phyloP scores from a whole-genome alignment of 768 basidiomycete species.

The Terana coerulea region DNA sequence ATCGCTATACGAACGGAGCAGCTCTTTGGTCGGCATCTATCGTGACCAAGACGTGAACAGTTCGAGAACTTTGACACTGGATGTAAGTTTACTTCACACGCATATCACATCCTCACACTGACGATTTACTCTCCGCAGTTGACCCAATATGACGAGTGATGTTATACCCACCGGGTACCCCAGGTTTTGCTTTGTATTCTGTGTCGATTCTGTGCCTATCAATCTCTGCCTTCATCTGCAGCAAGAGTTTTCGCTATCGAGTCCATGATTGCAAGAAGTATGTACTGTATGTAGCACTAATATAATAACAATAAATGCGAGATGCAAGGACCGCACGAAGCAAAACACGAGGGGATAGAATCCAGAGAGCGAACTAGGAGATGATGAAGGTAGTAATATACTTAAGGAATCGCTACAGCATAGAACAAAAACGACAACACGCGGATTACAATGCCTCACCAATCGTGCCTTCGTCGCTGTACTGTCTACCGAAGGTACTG shows the following conservation, averaged over 20 bases:
- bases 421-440: background rate
- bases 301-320: too few relatives aligned
- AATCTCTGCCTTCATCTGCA: background rate
- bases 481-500: slow-evolving; percentile 23
- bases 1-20: slow-evolving; percentile 85
- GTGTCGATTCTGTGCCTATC: too few relatives aligned
- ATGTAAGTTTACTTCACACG: slow-evolving; percentile 46
- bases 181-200: background rate
- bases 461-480: slow-evolving; percentile 14
- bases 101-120: background rate
- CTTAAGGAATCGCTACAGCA: background rate
- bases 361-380: too few relatives aligned
- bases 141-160: slow-evolving; percentile 57
- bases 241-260: background rate
- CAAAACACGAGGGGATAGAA: too few relatives aligned
- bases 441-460: slow-evolving; percentile 22
- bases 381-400: too few relatives aligned
- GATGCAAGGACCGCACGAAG: too few relatives aligned
- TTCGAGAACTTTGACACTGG: slow-evolving; percentile 86
- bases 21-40: slow-evolving; percentile 91
- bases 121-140: slow-evolving; percentile 33
- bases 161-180: background rate
- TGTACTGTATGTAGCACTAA: too few relatives aligned
- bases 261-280: too few relatives aligned
- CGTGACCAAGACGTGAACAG: slow-evolving; percentile 93